These are phyloP conservation scores for Fraxinus angustifolia DNA, from an alignment of 305 asterid genomes.

Conservation along the genomic window DNA sequence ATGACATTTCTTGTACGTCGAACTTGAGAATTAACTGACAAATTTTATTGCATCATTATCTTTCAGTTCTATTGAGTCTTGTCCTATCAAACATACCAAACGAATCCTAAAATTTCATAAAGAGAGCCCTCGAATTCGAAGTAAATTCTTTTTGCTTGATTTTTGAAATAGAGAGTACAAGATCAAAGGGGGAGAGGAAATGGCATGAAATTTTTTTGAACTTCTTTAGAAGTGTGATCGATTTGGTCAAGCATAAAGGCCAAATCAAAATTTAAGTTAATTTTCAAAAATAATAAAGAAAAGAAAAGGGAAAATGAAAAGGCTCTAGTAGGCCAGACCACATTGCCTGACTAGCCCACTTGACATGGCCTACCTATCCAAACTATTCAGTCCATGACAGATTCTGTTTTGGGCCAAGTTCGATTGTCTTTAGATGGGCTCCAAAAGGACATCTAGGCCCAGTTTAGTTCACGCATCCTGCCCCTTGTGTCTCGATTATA, in stretches of 20 bases:
- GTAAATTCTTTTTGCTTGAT: background rate
- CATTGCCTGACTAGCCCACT: no score
- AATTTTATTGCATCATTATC: no score
- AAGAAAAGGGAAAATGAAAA: background rate
- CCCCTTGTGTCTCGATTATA: background rate
- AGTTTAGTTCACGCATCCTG: background rate
- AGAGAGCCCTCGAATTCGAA: background rate
- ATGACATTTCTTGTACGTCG: background rate
- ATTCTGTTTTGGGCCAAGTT: background rate
- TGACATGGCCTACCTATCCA: background rate
- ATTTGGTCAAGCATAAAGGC: background rate
- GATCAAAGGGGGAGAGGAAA: background rate
- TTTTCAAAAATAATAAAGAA: background rate
- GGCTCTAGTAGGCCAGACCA: background rate
- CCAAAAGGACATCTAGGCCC: background rate
- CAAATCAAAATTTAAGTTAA: background rate
- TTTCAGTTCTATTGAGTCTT: background rate
- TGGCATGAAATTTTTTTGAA: no score
- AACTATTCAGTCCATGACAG: background rate
- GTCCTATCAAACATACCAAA: background rate
- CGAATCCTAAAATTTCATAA: no score
- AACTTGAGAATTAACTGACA: background rate
- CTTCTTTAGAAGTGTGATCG: background rate
- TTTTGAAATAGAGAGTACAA: background rate
- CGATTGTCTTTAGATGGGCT: background rate